A percentile compares a stretch with the other conserved stretches of the same genome.
phyloP scores from a whole-genome alignment of 2,329 filamentous ascomycete species.

The Aspergillus sp. region DNA sequence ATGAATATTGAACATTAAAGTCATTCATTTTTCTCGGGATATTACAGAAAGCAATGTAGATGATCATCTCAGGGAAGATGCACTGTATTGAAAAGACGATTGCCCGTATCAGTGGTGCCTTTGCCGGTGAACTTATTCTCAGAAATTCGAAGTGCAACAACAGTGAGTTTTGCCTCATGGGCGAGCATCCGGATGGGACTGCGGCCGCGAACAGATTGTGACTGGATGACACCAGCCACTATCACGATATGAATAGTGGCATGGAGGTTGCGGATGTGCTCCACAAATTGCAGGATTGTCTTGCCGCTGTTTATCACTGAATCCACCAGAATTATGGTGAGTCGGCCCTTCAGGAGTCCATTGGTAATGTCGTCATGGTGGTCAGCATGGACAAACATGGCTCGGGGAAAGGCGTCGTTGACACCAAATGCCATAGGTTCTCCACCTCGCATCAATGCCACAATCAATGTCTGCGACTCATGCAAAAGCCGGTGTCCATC shows the following conservation, averaged over 20 bases:
- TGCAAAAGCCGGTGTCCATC: slow-evolving; percentile 40
- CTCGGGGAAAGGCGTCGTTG: slow-evolving; percentile 44
- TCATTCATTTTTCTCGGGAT: background rate
- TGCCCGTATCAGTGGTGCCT: slow-evolving; percentile 50
- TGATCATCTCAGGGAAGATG: slow-evolving; percentile 22
- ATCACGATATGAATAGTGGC: slow-evolving; percentile 43
- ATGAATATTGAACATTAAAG: too few species aligned
- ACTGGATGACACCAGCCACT: slow-evolving; percentile 50
- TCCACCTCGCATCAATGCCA: slow-evolving; percentile 56
- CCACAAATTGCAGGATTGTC: slow-evolving; percentile 43
- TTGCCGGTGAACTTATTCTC: slow-evolving; percentile 49
- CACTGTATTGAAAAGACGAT: slow-evolving; percentile 53
- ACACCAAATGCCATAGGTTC: slow-evolving; percentile 55
- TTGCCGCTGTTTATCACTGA: slow-evolving; percentile 54
- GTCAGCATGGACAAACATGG: slow-evolving; percentile 45
- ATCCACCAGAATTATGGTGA: slow-evolving; percentile 49
- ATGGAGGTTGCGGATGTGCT: slow-evolving; percentile 38
- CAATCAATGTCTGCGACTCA: slow-evolving; percentile 46
- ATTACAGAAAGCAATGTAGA: background rate
- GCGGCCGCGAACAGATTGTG: slow-evolving; percentile 18
- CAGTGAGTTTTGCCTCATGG: slow-evolving; percentile 16
- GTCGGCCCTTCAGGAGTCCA: slow-evolving; percentile 33
- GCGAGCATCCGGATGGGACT: slow-evolving; percentile 5
- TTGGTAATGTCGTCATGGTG: slow-evolving; percentile 33
- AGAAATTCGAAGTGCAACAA: slow-evolving; percentile 50